Evolutionary conservation across 2,329 filamentous ascomycete genomes (phyloP).

Genomic region (Triangularia setosa): DNA sequence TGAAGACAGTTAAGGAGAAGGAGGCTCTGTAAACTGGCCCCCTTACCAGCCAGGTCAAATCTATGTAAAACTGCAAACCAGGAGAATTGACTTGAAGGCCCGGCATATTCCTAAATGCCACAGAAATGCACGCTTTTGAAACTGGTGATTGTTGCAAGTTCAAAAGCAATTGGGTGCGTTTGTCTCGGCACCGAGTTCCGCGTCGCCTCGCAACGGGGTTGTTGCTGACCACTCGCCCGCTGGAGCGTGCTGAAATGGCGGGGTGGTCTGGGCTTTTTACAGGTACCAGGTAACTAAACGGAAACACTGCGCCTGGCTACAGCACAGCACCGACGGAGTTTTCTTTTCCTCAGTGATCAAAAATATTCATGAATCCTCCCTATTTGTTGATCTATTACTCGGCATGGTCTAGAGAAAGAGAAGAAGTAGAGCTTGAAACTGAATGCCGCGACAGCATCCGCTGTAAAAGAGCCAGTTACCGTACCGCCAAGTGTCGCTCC

Average conservation of each 20-base stretch:
- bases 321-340: neutral
- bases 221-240: constrained; percentile 1
- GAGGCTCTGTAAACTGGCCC: no score
- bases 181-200: constrained; percentile 4
- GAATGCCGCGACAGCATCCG: neutral
- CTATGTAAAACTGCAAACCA: no score
- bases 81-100: no score
- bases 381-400: neutral
- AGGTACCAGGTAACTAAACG: neutral
- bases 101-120: neutral
- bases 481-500: neutral
- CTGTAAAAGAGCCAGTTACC: neutral
- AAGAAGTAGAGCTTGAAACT: neutral
- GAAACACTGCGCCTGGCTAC: neutral
- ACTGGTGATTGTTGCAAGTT: neutral
- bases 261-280: constrained; percentile 2
- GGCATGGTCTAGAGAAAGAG: neutral
- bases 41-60: no score
- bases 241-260: neutral
- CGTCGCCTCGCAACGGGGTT: constrained; percentile 8
- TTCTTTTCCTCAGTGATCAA: neutral
- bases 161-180: neutral
- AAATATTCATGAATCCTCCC: neutral
- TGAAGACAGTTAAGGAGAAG: neutral
- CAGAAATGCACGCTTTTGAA: neutral